phyloP scores from a whole-genome alignment of 2,329 filamentous ascomycete species.

The Ilyonectria mors-panacis region DNA sequence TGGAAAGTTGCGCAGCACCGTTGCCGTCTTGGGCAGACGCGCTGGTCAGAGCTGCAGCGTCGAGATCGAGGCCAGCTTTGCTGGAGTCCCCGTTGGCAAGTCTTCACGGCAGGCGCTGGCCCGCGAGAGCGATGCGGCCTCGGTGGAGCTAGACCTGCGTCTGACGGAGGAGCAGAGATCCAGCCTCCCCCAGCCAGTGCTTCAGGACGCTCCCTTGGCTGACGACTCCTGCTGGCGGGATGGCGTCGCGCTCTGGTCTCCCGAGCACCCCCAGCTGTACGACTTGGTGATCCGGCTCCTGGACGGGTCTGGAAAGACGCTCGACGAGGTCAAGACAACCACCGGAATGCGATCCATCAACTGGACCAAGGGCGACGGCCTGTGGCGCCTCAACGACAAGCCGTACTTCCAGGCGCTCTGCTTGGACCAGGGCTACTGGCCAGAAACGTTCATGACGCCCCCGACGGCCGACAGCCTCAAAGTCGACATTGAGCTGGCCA shows the following conservation, averaged over 20 bases:
- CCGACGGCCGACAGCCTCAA: conserved; percentile 63
- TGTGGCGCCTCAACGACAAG: conserved; percentile 71
- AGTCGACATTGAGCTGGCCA: conserved; percentile 68
- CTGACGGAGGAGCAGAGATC: conserved; percentile 59
- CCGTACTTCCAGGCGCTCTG: conserved; percentile 73
- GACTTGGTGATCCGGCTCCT: conserved; percentile 68
- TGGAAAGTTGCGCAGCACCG: conserved; percentile 64
- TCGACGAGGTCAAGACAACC: conserved; percentile 72
- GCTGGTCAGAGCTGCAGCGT: conserved; percentile 63
- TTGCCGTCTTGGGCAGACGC: conserved; percentile 65
- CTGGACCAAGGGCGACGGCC: conserved; percentile 71
- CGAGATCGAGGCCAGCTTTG: conserved; percentile 68
- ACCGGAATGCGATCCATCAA: conserved; percentile 73
- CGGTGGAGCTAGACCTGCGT: conserved; percentile 64
- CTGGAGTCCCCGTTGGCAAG: conserved; percentile 62
- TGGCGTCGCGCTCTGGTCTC: conserved; percentile 74
- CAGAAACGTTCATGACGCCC: conserved; percentile 72
- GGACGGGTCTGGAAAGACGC: conserved; percentile 54
- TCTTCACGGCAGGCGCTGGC: conserved; percentile 60
- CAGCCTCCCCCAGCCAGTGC: conserved; percentile 55
- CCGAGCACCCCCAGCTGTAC: conserved; percentile 71
- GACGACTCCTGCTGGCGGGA: conserved; percentile 63
- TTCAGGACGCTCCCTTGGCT: conserved; percentile 52
- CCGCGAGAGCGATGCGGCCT: conserved; percentile 64
- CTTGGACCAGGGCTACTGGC: conserved; percentile 77